Evolutionary conservation across 192 early-diverging fungal species (phyloP).

Genomic region (Umbelopsis vinacea): DNA sequence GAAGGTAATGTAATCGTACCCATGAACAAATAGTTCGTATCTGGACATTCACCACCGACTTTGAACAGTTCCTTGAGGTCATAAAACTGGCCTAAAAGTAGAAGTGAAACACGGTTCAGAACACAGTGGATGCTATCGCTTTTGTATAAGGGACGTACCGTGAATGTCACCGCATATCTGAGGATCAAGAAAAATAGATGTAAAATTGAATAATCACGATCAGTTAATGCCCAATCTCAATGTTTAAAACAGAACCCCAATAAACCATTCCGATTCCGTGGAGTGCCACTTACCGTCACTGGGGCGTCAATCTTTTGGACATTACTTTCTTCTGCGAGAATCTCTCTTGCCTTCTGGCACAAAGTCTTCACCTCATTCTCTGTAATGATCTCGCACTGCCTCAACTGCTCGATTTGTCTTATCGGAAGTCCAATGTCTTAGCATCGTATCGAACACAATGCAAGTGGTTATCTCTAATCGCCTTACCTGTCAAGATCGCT

Average conservation of each 20-base stretch:
- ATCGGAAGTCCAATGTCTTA: conserved; percentile 16
- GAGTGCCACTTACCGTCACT: conserved; percentile 71
- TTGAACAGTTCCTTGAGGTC: conserved; percentile 93
- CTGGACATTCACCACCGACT: conserved; percentile 93
- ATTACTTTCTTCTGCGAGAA: conserved; percentile 95
- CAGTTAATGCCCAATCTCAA: background rate
- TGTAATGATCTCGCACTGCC: conserved; percentile 89
- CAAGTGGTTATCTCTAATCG: too few species aligned
- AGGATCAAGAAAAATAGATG: background rate
- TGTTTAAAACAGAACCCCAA: too few species aligned
- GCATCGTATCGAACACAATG: background rate
- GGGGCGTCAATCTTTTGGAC: conserved; percentile 95
- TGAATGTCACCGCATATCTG: conserved; percentile 95
- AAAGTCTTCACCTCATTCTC: conserved; percentile 94
- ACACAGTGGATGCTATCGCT: background rate
- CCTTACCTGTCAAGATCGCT: conserved; percentile 18
- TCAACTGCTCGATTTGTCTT: conserved; percentile 86
- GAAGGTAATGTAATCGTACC: conserved; percentile 49
- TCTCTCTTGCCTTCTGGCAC: conserved; percentile 93
- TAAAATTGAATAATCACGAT: background rate
- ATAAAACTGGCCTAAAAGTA: conserved; percentile 76
- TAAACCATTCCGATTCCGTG: too few species aligned
- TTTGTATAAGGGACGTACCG: conserved; percentile 48
- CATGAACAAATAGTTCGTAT: conserved; percentile 98
- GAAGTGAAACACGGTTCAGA: background rate